phyloP scores from a whole-genome alignment of 192 early-diverging fungal genomes.

The Backusella sp. region DNA sequence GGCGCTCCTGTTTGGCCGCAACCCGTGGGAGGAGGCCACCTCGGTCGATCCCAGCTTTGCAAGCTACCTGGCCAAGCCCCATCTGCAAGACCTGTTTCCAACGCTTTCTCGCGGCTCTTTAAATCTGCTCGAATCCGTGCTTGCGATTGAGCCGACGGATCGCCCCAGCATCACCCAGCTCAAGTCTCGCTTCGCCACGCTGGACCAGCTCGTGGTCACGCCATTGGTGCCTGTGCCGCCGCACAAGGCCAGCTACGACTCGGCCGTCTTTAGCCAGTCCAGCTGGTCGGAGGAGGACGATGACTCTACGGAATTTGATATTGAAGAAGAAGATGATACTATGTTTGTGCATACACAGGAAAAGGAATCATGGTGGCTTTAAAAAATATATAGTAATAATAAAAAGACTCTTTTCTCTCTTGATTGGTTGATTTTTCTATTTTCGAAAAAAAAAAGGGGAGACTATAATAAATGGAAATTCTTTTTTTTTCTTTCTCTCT shows the following conservation, averaged over 20 bases:
- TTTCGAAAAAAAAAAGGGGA: neutral
- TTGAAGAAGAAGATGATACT: conserved; percentile 21
- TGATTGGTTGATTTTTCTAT: neutral
- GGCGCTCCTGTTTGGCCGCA: conserved; percentile 73
- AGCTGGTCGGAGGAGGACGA: conserved; percentile 25
- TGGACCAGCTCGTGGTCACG: neutral
- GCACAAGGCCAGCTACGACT: conserved; percentile 25
- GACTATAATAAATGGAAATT: neutral
- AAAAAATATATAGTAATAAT: neutral
- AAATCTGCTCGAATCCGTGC: conserved; percentile 41
- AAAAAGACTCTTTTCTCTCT: neutral
- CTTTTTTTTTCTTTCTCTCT: neutral
- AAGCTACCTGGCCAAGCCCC: conserved; percentile 44
- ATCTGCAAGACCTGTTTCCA: conserved; percentile 46
- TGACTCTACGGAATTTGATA: conserved; percentile 17
- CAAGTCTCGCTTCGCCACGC: conserved; percentile 13
- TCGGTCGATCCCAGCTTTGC: conserved; percentile 45
- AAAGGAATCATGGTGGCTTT: conserved; percentile 37
- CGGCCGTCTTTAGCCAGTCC: conserved; percentile 19
- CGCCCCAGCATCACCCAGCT: conserved; percentile 37
- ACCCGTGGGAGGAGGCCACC: conserved; percentile 71
- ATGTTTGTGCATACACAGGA: conserved; percentile 35
- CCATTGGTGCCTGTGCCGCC: conserved; percentile 19
- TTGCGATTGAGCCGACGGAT: conserved; percentile 44
- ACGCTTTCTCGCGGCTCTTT: conserved; percentile 34